phyloP scores from a whole-genome alignment of 1,139 yeast genomes.

The Kodamaea arcana region DNA sequence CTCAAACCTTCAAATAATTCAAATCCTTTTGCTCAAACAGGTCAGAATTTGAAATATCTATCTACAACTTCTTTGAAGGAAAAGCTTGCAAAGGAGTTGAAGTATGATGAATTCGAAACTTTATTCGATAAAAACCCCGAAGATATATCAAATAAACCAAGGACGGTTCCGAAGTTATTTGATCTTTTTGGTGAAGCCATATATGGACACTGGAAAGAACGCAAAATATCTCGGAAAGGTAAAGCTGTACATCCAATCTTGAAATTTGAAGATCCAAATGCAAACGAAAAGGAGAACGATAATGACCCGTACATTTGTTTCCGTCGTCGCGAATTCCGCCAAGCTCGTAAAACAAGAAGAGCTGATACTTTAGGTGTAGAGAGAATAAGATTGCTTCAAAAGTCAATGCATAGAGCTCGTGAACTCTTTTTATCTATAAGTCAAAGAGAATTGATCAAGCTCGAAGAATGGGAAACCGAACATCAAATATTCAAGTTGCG shows the following conservation, averaged over 20 bases:
- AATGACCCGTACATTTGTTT: conserved; percentile 94
- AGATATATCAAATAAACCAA: conserved; percentile 18
- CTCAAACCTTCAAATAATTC: conserved; percentile 16
- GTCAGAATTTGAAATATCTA: conserved; percentile 31
- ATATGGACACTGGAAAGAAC: conserved; percentile 76
- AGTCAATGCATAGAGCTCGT: conserved; percentile 75
- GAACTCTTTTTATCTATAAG: conserved; percentile 67
- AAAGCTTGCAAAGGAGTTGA: conserved; percentile 35
- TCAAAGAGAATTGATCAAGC: conserved; percentile 65
- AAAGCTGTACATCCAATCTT: conserved; percentile 67
- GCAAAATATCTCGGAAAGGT: conserved; percentile 73
- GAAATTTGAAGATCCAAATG: conserved; percentile 77
- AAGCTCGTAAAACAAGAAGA: conserved; percentile 92
- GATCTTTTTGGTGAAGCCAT: conserved; percentile 62
- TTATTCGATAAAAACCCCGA: conserved; percentile 44
- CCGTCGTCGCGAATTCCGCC: conserved; percentile 92
- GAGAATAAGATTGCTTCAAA: conserved; percentile 67
- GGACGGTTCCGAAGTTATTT: conserved; percentile 53
- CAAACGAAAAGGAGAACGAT: conserved; percentile 80
- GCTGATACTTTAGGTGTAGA: conserved; percentile 91
- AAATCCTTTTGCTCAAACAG: conserved; percentile 27
- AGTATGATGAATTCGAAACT: conserved; percentile 39
- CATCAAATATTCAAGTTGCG: conserved; percentile 65
- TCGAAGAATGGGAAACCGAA: conserved; percentile 57
- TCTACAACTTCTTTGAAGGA: conserved; percentile 38